Evolutionary conservation across 371 early-diverging fungal species (phyloP), one percentile per base, ranked within the genome.

Genomic region (Parasitella parasitica): DNA sequence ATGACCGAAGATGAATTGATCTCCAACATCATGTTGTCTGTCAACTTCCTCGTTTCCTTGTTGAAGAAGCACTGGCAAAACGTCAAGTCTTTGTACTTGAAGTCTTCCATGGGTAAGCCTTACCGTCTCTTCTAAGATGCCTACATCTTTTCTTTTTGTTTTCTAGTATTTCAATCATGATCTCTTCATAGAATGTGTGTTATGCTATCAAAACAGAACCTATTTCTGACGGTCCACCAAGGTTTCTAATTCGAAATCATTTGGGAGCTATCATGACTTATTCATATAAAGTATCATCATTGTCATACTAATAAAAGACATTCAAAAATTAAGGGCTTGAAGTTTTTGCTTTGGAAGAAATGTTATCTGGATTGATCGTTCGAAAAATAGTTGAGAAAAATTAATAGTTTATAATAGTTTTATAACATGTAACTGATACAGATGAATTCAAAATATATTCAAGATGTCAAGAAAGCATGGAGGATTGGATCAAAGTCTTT

Each of bases 41-140:
- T 98, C 89, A 97, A 96, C 90, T 96, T 97, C 87, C 84, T 99
- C 74, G 94, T 97, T 61, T 97, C 97, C 48, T 86, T 98, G 66
- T 86, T 98, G 68, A 98, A 99, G 94, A 99, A 98, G 91, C 91
- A 97, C 89, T 95, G 97, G 95, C 97, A 98, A 86, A 99, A 97
- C 94, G 94, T 98, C 85, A 92, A 92, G 87, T 95, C 97, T 70
- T 89, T 99, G 76, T 95, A 89, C 93, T 88, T 99, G 86, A 99
- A 99, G 94, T 89, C 92, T 69, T 87, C 96, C 76, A 98, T 98
- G 95, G 97, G 97, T 85, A 91, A 92, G 84, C 96, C 94, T 69
- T 83, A 88, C 72, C 92, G 91, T 64, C 83, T 92, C 61, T 90
- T 87, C 90, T 92, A 89, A 85, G 50, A 20, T 15, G 36, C 13